phyloP scores from a whole-genome alignment of 176 grass and related monocot genomes.

The Aegilops umbellulata region DNA sequence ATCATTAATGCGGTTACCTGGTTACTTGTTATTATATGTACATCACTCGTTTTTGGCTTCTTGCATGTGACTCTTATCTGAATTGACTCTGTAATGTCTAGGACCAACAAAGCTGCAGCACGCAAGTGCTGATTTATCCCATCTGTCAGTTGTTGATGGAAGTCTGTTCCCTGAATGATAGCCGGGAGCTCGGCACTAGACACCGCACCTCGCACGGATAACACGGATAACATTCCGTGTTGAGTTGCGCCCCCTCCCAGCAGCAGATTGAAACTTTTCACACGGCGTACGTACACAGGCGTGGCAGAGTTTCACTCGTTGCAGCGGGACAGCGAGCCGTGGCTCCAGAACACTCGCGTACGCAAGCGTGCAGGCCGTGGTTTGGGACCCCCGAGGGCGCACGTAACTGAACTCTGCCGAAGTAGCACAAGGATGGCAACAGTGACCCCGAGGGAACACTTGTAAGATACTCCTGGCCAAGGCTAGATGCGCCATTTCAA shows the following conservation, averaged over 20 bases:
- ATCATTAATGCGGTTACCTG: neutral
- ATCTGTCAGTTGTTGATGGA: too few species aligned
- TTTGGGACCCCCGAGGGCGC: neutral
- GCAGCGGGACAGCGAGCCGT: neutral
- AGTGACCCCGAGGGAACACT: neutral
- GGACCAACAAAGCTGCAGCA: neutral
- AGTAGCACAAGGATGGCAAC: neutral
- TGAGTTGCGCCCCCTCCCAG: too few species aligned
- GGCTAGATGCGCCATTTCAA: too few species aligned
- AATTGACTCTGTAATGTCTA: neutral
- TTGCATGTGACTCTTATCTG: neutral
- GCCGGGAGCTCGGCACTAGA: too few species aligned
- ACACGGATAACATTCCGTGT: neutral
- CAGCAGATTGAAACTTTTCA: too few species aligned
- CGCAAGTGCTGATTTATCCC: too few species aligned
- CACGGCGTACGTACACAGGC: neutral
- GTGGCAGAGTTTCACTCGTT: neutral
- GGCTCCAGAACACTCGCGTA: neutral
- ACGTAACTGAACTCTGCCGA: neutral
- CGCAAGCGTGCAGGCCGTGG: neutral
- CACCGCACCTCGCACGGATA: neutral
- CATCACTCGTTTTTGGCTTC: neutral
- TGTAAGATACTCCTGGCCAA: neutral
- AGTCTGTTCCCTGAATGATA: too few species aligned
- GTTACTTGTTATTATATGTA: neutral